Base-by-base conservation (phyloP, 106 monocot genomes). In the Agapanthus africanus region DNA sequence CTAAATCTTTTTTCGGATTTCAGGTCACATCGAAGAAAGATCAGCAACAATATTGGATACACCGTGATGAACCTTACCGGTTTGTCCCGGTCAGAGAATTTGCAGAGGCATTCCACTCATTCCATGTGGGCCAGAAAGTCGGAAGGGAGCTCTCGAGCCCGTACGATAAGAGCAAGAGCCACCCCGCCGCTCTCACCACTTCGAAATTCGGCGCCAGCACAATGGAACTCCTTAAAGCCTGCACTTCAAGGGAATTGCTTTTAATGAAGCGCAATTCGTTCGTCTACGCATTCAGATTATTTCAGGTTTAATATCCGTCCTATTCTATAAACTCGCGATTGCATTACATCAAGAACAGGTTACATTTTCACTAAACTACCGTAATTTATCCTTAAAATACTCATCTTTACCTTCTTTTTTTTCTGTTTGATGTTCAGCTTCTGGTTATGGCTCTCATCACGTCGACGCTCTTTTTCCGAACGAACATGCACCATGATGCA, bases 191-290 rank as follows among this genome's bases (percentile, higher is more conserved):
- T 18, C 70, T 84, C 28, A 65, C 76, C 15, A 84, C 76, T 13
- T 64, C 76, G 37, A 80, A 73, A 38, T 84, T 73, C 56, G 84
- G 84, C 52, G 80, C 50, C 4, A 65, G 70, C 39, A 80, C 38
- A 44, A 77, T 10, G 44, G 84, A 84, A 35, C 38, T 84, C 5
- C 39, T 84, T n/a, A 80, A 71, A 52, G 77, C 76, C 37, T 73
- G 68, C 33, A 40, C 65, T 21, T 34, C 51, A 1, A 70, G 84
- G 54, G 84, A 84, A 67, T 56, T 46, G 19, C 56, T 84, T 39
- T 67, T 84, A 46, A 84, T 84, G 84, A 84, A 71, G 19, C 67
- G 84, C n/a, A 84, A 84, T 46, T 84, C 80, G 6, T 84, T 84
- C 51, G 77, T 77, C 33, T 84, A 84, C 39, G 56, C 38, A 21